Percentiles rank a stretch among this genome's conserved stretches.
Evolutionary conservation across 2,329 filamentous ascomycete species (phyloP).

Genomic region (Alternaria tenuissima): DNA sequence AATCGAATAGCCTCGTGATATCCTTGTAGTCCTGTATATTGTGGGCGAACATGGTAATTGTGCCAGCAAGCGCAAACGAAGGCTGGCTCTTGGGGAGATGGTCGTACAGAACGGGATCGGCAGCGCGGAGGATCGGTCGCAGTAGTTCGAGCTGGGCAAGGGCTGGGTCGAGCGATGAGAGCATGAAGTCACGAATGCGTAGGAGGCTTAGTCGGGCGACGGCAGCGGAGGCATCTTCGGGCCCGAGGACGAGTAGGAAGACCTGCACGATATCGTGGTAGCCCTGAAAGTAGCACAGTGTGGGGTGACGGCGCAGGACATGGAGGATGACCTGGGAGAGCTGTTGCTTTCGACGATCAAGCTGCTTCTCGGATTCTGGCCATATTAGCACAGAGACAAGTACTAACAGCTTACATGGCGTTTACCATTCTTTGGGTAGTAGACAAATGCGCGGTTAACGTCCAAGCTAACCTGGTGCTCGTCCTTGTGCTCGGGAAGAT

Average conservation of each 20-base stretch:
- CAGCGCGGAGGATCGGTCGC: slow-evolving; percentile 77
- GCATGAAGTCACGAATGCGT: slow-evolving; percentile 96
- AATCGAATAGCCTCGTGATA: slow-evolving; percentile 92
- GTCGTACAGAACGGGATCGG: slow-evolving; percentile 73
- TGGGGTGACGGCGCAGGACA: slow-evolving; percentile 80
- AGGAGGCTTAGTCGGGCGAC: slow-evolving; percentile 85
- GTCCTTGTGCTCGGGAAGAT: slow-evolving; percentile 79
- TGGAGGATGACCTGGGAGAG: slow-evolving; percentile 82
- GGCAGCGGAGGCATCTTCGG: slow-evolving; percentile 65
- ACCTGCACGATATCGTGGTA: slow-evolving; percentile 99
- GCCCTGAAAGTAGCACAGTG: slow-evolving; percentile 95
- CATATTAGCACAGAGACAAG: slow-evolving; percentile 19
- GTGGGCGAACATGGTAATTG: slow-evolving; percentile 94
- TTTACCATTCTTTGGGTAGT: slow-evolving; percentile 81
- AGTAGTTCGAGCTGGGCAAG: slow-evolving; percentile 86
- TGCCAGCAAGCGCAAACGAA: slow-evolving; percentile 92
- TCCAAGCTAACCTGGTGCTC: slow-evolving; percentile 92
- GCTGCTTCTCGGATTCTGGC: slow-evolving; percentile 75
- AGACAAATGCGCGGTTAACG: slow-evolving; percentile 95
- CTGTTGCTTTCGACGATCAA: slow-evolving; percentile 75
- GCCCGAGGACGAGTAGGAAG: slow-evolving; percentile 82
- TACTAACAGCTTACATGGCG: slow-evolving; percentile 8
- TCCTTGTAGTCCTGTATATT: slow-evolving; percentile 90
- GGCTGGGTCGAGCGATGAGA: slow-evolving; percentile 83
- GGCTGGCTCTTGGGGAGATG: slow-evolving; percentile 84